Evolutionary conservation across 257 asterid genomes (phyloP), one percentile per base, ranked within the genome.

Genomic region (Petunia axillaris): DNA sequence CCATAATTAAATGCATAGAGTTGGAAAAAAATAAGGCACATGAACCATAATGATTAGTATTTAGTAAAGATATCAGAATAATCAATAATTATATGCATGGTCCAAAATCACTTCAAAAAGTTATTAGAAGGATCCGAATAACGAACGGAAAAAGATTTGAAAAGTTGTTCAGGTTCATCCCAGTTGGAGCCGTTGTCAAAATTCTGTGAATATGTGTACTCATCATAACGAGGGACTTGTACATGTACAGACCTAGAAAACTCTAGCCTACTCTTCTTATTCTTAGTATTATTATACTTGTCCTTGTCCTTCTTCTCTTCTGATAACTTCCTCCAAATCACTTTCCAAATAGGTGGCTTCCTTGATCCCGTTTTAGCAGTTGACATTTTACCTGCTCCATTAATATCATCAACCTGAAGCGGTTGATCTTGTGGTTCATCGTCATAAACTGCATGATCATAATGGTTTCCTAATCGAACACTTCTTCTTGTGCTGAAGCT

Each of bases 61-160:
- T 25, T 25, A 25, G 25, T 25, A 25, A 25, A 25, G 25, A 25
- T 25, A 25, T 25, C 25, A 25, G 25, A 25, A 25, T 25, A 25
- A 25, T 25, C 25, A 25, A 25, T 25, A 25, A 25, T 25, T 25
- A 25, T 25, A 25, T 25, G 25, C 25, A 25, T 25, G 25, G 25
- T 25, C 25, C 25, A 25, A 25, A 46, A 71, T 71, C 11, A 71
- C 44, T 71, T 50, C 0, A 48, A 13, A 71, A 71, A 11, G 13
- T 46, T 3, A 5, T 44, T 78, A 1, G 87, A 84, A 6, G 84
- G 59, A 84, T 84, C 67, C 7, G 79, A 80, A 63, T 16, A 81
- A 13, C 87, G 78, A 67, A 79, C 70, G n/a, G 85, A 81, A 14
- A 84, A 84, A 16, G 87, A 84, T 8, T 68, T 83, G 2, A 81